Evolutionary conservation across 1,284 basidiomycete genomes (phyloP).

Genomic region (Sparassis latifolia): DNA sequence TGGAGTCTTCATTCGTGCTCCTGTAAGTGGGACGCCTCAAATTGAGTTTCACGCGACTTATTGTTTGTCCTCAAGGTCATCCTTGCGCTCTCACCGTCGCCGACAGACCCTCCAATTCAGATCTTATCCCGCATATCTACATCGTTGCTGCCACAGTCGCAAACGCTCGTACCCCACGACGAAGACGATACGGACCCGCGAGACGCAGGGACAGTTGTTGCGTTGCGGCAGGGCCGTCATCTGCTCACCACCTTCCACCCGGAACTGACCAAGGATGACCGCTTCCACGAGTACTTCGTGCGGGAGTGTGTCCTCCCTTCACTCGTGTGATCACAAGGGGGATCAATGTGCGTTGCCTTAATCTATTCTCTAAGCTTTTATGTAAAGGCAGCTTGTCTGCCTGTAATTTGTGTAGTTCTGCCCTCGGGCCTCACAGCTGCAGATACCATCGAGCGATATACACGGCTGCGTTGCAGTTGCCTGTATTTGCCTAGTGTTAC

Average conservation of each 20-base stretch:
- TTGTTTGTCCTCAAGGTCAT: constrained; percentile 45
- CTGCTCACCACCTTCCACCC: constrained; percentile 94
- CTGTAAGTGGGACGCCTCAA: constrained; percentile 34
- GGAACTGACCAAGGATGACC: constrained; percentile 81
- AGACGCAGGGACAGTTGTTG: constrained; percentile 73
- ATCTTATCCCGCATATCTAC: constrained; percentile 73
- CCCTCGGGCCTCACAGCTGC: background rate
- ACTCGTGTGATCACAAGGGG: constrained; percentile 9
- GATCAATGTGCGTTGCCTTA: too few species aligned
- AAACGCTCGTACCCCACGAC: constrained; percentile 24
- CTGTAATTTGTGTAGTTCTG: background rate
- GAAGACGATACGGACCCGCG: constrained; percentile 33
- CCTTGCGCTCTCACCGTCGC: constrained; percentile 37
- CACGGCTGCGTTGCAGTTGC: too few species aligned
- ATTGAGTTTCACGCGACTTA: background rate
- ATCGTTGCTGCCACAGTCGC: constrained; percentile 47
- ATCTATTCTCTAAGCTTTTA: too few species aligned
- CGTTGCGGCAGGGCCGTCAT: constrained; percentile 79
- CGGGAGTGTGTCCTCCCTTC: constrained; percentile 52
- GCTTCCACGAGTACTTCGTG: constrained; percentile 88
- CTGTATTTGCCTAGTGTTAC: too few species aligned
- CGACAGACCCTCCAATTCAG: constrained; percentile 45
- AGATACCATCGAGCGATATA: too few species aligned
- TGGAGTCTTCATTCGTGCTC: constrained; percentile 94
- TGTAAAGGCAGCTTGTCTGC: background rate